Base-by-base conservation (phyloP, 2,329 filamentous ascomycete species). In the Tympanopsis confertula region DNA sequence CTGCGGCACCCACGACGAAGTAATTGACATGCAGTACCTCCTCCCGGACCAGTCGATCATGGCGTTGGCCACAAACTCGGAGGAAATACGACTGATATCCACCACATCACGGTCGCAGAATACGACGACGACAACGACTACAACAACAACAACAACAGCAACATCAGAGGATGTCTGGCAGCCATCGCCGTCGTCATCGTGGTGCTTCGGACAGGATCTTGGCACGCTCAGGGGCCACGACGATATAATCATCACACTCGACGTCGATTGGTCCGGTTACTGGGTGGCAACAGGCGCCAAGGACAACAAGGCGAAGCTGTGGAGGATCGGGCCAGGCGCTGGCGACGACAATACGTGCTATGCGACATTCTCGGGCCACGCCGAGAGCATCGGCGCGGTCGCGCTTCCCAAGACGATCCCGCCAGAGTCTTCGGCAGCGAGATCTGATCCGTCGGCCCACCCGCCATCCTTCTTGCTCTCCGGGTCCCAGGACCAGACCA, bases 241-340 rank as follows among this genome's bases (percentile, higher is more conserved):
- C 36, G 91, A 98, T 48, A 95, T 98, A 37, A 84, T 98, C 42
- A 94, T 98, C 48, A 88, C 87, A 41, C 66, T 98, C 29, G 88
- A 95, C 54, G 79, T 86, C 3, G 91, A 98, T 59, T 94, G 87
- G 86, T 96, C 91, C 7, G 93, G 93, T 1, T 80, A 91, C 55
- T 98, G 91, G 91, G 74, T 98, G 28, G 89, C 83, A 12, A 96
- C 91, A 1, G 91, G 89, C 38, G 86, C 91, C 17, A 98, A 98
- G 61, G 91, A 98, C 56, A 98, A 96, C 52, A 91, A 84, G 3
- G 91, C 89, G 14, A 79, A 84, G 45, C 62, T 98, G 24, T 98
- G 91, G 91, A 73, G 82, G 38, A 66, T 98, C 19, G 89, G 96
- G 53, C 74, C 81, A n/a, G 22, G 7, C 0, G 69, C 69, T 15